Evolutionary conservation across 1,284 basidiomycete species (phyloP), one percentile per base, ranked within the genome.

Genomic region (Pascua sp.): DNA sequence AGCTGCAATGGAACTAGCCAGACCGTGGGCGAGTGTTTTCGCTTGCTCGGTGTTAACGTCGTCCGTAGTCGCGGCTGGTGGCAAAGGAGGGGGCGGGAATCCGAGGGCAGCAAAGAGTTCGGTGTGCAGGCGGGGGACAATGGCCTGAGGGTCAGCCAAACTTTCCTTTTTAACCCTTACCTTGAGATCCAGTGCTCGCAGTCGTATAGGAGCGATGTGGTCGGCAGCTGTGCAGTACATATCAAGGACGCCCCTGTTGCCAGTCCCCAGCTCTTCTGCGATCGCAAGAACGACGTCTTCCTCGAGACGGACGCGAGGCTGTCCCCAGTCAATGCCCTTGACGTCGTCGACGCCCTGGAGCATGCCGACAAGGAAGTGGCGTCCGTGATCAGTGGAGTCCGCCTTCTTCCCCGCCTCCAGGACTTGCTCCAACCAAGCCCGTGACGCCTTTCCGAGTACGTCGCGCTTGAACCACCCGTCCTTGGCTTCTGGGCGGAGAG

Each of bases 281-380:
- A 66, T 13, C 1, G 51, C 59, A 11, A 69, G 43, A 2, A 70
- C 62, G 1, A 69, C 47, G 16, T 59, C 61, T 46, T 70, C 69
- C 44, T 72, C 70, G 42, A 72, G 48, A 13, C 58, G 56, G 5
- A 52, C 32, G 15, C 67, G 51, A 8, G 46, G 56, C 13, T 53
- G 24, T 13, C 65, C 67, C 70, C 70, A 72, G 17, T 71, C 61
- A 8, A 67, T 40, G 11, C 55, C 59, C 9, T 40, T 37, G 1
- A 48, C 55, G 5, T 67, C 65, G 16, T 62, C 60, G 3, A 67
- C 7, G 1, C 68, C 70, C 24, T 62, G 47, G 12, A 70, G 51
- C 1, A 70, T 17, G 1, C 64, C 66, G 8, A 57, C 48, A 17
- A 62, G 51, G 17, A 64, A 16, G 7, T 53, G 49, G 2, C 53